Conservation (phyloP, 805 yeast species). For the Candida anglica region DNA sequence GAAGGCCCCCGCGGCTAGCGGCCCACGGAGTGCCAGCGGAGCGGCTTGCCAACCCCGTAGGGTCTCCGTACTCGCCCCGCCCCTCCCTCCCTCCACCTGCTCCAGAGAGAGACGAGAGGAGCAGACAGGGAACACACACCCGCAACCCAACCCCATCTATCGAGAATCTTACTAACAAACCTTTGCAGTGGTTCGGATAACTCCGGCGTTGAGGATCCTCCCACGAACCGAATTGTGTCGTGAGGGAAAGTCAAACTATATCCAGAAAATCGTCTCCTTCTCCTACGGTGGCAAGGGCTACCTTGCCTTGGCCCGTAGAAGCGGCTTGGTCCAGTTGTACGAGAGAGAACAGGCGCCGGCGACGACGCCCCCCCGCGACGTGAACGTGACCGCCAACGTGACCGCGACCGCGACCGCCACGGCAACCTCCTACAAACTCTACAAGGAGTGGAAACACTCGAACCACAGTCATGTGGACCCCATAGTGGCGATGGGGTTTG, state of each 20-base stretch:
- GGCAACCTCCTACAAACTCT: constrained; percentile 14
- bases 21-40: no score
- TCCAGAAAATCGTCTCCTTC: constrained; percentile 18
- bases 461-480: constrained; percentile 17
- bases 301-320: constrained; percentile 19
- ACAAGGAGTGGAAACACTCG: constrained; percentile 33
- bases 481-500: constrained; percentile 21
- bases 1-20: no score
- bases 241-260: constrained; percentile 12
- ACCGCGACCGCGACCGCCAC: background rate
- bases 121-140: no score
- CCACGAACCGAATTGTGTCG: constrained; percentile 13
- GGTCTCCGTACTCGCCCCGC: no score
- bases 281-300: constrained; percentile 15
- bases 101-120: no score
- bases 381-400: background rate
- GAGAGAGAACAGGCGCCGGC: constrained; percentile 9
- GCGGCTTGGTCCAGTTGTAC: constrained; percentile 28
- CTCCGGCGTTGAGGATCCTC: no score
- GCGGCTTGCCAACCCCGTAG: no score
- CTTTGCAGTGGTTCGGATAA: no score
- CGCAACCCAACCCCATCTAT: no score
- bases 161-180: no score
- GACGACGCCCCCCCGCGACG: background rate
- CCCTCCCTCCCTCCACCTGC: no score